A percentile compares a stretch with the other conserved stretches of the same genome.
phyloP scores from a whole-genome alignment of 2,329 filamentous ascomycete species.

The Epichloe amarillans region DNA sequence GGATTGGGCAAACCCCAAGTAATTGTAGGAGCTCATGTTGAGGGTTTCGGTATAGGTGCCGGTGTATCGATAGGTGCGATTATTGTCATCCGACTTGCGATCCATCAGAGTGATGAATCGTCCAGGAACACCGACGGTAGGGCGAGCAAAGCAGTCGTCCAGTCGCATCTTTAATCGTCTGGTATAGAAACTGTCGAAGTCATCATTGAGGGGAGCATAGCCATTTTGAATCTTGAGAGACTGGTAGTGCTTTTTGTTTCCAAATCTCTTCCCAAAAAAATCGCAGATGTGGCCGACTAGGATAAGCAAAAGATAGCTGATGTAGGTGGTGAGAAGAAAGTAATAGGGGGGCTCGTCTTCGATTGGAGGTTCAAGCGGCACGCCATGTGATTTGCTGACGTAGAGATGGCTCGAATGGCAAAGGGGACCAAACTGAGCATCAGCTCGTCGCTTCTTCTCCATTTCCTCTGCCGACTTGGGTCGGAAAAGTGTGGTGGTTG shows the following conservation, averaged over 20 bases:
- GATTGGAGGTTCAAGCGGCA: constrained; percentile 66
- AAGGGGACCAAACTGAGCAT: constrained; percentile 86
- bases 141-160: constrained; percentile 91
- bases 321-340: constrained; percentile 93
- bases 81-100: constrained; percentile 81
- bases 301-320: constrained; percentile 93
- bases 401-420: constrained; percentile 72
- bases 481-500: constrained; percentile 70
- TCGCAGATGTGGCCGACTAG: constrained; percentile 90
- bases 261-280: constrained; percentile 98
- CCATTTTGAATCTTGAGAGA: constrained; percentile 74
- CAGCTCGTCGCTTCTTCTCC: constrained; percentile 58
- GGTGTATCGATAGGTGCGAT: constrained; percentile 76
- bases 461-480: constrained; percentile 77
- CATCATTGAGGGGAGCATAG: constrained; percentile 84
- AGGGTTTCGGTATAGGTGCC: constrained; percentile 88
- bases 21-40: constrained; percentile 99
- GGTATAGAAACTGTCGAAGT: constrained; percentile 98
- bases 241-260: constrained; percentile 66
- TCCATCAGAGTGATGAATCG: constrained; percentile 89
- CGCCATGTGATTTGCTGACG: constrained; percentile 74
- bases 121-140: constrained; percentile 85
- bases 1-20: constrained; percentile 94
- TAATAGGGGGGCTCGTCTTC: constrained; percentile 98
- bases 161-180: constrained; percentile 84